A percentile compares a stretch with the other conserved stretches of the same genome.
phyloP scores from a whole-genome alignment of 1,284 basidiomycete genomes.

The Leccinum angustisporum region DNA sequence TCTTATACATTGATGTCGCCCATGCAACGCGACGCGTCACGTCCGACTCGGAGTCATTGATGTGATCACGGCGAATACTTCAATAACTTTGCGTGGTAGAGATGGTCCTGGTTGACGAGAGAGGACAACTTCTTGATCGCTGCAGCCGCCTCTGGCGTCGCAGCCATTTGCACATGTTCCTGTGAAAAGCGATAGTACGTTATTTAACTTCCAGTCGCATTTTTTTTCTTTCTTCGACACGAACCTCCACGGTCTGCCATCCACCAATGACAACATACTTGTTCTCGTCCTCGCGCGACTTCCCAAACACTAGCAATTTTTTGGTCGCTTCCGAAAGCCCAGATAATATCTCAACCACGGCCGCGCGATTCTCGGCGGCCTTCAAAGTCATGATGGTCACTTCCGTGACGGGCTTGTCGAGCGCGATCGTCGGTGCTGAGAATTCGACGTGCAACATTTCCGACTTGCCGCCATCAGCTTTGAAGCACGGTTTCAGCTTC shows the following conservation, averaged over 20 bases:
- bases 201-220: background rate
- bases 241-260: constrained; percentile 26
- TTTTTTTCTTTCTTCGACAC: background rate
- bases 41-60: background rate
- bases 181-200: background rate
- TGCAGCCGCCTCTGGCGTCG: constrained; percentile 10
- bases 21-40: background rate
- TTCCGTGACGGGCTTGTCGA: constrained; percentile 24
- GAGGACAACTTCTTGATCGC: constrained; percentile 6
- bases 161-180: constrained; percentile 10
- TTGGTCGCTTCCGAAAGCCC: constrained; percentile 12
- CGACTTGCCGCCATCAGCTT: background rate
- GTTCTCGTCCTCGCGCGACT: constrained; percentile 25
- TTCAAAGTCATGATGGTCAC: constrained; percentile 25
- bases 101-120: constrained; percentile 14
- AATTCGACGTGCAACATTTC: constrained; percentile 29
- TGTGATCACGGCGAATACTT: constrained; percentile 1
- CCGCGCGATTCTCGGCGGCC: constrained; percentile 19
- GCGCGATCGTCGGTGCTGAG: constrained; percentile 10
- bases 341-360: constrained; percentile 14
- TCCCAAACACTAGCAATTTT: constrained; percentile 23
- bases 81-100: constrained; percentile 9
- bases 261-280: constrained; percentile 23
- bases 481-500: constrained; percentile 11
- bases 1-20: background rate